These are phyloP conservation scores for Asclepias syriaca DNA, from an alignment of 257 asterid genomes.

Conservation along the genomic window DNA sequence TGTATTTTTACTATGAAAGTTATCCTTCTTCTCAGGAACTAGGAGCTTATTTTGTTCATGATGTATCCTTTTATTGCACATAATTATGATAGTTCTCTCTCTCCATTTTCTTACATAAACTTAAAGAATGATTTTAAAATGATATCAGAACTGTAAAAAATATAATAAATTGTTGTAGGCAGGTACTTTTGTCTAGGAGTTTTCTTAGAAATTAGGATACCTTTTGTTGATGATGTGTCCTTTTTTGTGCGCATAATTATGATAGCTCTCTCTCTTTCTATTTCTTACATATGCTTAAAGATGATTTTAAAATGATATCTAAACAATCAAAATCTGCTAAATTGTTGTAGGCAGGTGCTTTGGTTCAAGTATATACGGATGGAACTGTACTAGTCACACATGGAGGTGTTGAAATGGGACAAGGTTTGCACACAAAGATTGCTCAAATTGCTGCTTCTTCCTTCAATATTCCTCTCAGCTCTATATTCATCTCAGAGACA, in stretches of 20 bases:
- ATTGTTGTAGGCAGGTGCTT: slow-evolving; percentile 85
- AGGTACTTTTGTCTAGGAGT: slow-evolving; percentile 67
- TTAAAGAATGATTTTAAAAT: not conserved
- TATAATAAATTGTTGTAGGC: slow-evolving; percentile 45
- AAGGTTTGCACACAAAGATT: slow-evolving; percentile 95
- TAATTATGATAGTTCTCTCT: not conserved
- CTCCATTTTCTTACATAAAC: not conserved
- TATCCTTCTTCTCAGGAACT: not conserved
- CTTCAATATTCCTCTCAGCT: slow-evolving; percentile 77
- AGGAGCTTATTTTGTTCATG: not conserved
- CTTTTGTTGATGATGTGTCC: not conserved
- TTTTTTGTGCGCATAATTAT: not conserved
- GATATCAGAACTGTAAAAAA: not conserved
- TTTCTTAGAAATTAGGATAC: slow-evolving; percentile 1
- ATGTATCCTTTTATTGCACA: not conserved
- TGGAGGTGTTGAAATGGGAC: slow-evolving; percentile 99
- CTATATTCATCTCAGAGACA: slow-evolving; percentile 91
- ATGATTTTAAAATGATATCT: not conserved
- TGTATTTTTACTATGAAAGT: not conserved
- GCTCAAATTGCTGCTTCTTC: slow-evolving; percentile 96
- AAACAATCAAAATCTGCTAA: slow-evolving; percentile 4
- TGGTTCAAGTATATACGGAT: slow-evolving; percentile 94
- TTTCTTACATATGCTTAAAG: not conserved
- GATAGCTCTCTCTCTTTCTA: not conserved
- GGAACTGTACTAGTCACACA: slow-evolving; percentile 96